These are phyloP conservation scores for Sarcocystis neurona DNA, from an alignment of 169 alveolate species.

Conservation along the genomic window DNA sequence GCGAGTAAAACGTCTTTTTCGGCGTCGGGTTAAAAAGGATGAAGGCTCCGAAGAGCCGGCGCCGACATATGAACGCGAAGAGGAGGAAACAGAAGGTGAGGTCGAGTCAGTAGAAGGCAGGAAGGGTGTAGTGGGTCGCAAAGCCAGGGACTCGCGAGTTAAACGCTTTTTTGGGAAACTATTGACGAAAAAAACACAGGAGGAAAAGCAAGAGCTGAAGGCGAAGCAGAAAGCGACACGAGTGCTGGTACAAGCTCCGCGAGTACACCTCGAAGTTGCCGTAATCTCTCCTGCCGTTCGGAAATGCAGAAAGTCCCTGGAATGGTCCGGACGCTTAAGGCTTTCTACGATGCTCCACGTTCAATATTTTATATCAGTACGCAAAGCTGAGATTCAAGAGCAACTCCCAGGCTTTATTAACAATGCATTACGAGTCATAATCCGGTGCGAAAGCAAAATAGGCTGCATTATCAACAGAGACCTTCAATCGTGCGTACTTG, in stretches of 20 bases:
- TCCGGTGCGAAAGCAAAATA: neutral
- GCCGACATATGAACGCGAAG: too few species aligned
- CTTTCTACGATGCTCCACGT: neutral
- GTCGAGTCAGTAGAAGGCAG: too few species aligned
- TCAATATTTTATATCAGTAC: neutral
- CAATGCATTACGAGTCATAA: neutral
- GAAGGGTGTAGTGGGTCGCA: too few species aligned
- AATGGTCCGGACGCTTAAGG: neutral
- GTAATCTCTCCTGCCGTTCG: neutral
- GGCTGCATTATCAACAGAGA: conserved; percentile 24
- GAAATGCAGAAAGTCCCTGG: neutral
- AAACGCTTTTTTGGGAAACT: too few species aligned
- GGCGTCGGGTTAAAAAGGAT: too few species aligned
- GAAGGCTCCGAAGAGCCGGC: too few species aligned
- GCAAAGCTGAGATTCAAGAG: neutral
- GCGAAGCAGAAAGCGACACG: neutral
- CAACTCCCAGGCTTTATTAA: conserved; percentile 16
- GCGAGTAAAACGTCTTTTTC: too few species aligned
- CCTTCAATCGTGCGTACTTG: neutral
- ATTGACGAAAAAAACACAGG: neutral
- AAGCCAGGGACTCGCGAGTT: too few species aligned
- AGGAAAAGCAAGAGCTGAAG: neutral
- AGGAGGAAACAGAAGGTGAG: too few species aligned
- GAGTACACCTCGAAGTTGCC: neutral
- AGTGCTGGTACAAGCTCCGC: too few species aligned